Evolutionary conservation across 1,284 basidiomycete genomes (phyloP).

Genomic region (Acaromyces ingoldii): DNA sequence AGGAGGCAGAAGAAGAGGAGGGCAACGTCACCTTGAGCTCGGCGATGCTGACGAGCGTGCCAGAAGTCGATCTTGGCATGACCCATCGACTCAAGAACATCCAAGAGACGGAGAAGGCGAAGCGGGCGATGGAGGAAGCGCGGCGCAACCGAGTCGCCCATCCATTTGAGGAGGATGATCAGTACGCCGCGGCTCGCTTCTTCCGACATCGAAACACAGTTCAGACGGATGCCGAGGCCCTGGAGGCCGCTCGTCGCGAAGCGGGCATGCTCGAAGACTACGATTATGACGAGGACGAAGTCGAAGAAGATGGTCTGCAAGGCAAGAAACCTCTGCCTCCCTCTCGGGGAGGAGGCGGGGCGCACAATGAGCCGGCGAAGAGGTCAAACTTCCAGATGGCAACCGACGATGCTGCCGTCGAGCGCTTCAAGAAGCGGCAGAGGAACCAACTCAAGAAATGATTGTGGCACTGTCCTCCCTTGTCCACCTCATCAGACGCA

Average conservation of each 20-base stretch:
- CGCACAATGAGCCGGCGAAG: background rate
- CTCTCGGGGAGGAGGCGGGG: background rate
- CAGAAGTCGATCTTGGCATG: conserved; percentile 95
- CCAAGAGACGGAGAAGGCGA: conserved; percentile 92
- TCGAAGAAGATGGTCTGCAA: conserved; percentile 52
- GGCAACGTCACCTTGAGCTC: conserved; percentile 86
- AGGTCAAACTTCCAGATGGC: conserved; percentile 69
- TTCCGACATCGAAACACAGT: conserved; percentile 71
- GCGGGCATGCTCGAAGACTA: conserved; percentile 71
- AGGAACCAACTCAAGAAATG: conserved; percentile 15
- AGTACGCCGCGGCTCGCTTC: conserved; percentile 75
- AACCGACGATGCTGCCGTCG: conserved; percentile 77
- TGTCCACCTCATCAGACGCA: too few relatives aligned
- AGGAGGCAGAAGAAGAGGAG: conserved; percentile 62
- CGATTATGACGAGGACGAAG: conserved; percentile 56
- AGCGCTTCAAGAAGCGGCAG: conserved; percentile 52
- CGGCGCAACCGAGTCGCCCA: conserved; percentile 57
- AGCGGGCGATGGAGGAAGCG: conserved; percentile 72
- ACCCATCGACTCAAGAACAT: conserved; percentile 89
- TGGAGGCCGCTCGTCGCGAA: conserved; percentile 67
- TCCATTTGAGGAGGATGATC: conserved; percentile 66
- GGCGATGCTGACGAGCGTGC: conserved; percentile 88
- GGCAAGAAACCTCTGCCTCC: too few relatives aligned
- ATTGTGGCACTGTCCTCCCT: too few relatives aligned
- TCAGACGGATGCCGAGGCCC: conserved; percentile 77